Conservation (phyloP, 257 asterid species). For the Cynanchum wilfordii region DNA sequence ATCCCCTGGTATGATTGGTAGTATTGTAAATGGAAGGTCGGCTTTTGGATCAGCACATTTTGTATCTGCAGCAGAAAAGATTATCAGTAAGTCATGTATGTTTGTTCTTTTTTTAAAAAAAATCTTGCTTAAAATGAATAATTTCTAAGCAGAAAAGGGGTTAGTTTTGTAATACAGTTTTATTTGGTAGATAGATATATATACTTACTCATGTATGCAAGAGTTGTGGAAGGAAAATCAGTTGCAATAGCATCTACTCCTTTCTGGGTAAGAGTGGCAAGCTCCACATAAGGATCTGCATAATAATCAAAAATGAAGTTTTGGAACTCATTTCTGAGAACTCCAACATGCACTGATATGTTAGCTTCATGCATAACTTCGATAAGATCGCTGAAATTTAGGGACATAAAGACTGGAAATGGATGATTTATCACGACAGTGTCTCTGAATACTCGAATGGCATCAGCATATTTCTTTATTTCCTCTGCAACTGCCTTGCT, state of each 20-base stretch:
- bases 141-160: background rate
- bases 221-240: conserved; percentile 69
- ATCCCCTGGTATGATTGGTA: conserved; percentile 23
- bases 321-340: conserved; percentile 61
- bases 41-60: conserved; percentile 19
- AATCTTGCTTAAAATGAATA: background rate
- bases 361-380: conserved; percentile 68
- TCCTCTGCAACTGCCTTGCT: conserved; percentile 42
- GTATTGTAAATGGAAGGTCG: conserved; percentile 14
- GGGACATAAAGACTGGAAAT: conserved; percentile 33
- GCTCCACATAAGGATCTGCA: conserved; percentile 76
- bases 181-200: background rate
- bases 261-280: conserved; percentile 39
- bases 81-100: background rate
- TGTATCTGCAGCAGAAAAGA: conserved; percentile 13
- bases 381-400: conserved; percentile 48
- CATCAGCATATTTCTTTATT: conserved; percentile 73
- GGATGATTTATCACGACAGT: conserved; percentile 37
- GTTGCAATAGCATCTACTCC: conserved; percentile 63
- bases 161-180: background rate
- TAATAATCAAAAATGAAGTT: conserved; percentile 63
- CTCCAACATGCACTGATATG: conserved; percentile 62
- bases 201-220: conserved; percentile 55
- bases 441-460: conserved; percentile 53
- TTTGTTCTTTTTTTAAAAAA: background rate